Evolutionary conservation across 2,329 filamentous ascomycete species (phyloP), one percentile per base, ranked within the genome.

Genomic region (Colletotrichum sp.): DNA sequence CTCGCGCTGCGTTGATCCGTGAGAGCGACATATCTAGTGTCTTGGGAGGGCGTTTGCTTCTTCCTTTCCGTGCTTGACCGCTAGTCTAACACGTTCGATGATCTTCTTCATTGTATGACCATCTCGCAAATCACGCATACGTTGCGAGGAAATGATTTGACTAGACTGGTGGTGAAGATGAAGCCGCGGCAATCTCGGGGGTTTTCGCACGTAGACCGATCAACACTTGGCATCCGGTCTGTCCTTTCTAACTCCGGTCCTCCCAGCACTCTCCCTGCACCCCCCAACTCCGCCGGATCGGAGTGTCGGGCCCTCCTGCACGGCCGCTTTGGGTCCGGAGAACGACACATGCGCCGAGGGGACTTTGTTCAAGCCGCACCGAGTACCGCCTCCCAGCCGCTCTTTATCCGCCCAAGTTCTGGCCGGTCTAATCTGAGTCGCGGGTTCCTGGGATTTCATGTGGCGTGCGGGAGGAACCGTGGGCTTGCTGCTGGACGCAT

Each of bases 111-210:
- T 21, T 52, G 44, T 1, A 52, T 13, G 10, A 13, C 44, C 44
- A 0, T 13, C 10, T 21, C n/a, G 6, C 0, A 49, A 10, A 49
- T 12, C 6, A 13, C 13, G n/a, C 44, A 13, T 2, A 21, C 0
- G 44, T 6, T 6, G 10, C 44, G 18, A 21, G 44, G n/a, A 12
- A 12, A 7, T 49, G 44, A 10, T 13, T 1, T 49, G n/a, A 49
- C n/a, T 1, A 49, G 44, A 21, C n/a, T n/a, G 18, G 36, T 5
- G 36, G 9, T n/a, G 16, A n/a, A 18, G 6, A 16, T 3, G n/a
- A 13, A 13, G 44, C 44, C 44, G 44, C 44, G 44, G 44, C n/a
- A 3, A 52, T 2, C 39, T 49, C 39, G 18, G 39, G 0, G 39
- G 18, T 49, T n/a, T n/a, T 49, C 39, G 39, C 2, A 49, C 39